phyloP scores from a whole-genome alignment of 176 grass and related monocot genomes.

The Aegilops tauschii region DNA sequence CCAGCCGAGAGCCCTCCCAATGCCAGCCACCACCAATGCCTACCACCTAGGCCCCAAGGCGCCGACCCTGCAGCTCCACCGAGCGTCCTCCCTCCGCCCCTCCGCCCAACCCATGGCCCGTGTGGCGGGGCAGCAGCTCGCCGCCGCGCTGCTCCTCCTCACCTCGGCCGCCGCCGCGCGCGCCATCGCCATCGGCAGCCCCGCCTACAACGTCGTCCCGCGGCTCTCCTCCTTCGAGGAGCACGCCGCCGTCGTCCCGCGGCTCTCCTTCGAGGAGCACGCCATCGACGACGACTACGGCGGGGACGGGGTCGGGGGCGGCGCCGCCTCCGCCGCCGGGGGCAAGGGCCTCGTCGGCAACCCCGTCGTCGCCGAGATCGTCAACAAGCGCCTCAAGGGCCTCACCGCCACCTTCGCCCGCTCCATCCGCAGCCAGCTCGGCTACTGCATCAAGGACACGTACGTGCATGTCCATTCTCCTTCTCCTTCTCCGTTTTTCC shows the following conservation, averaged over 20 bases:
- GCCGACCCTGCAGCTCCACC: neutral
- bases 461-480: neutral
- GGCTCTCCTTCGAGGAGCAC: slow-evolving; percentile 20
- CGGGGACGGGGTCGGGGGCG: slow-evolving; percentile 14
- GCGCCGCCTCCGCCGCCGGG: neutral
- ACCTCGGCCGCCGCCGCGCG: slow-evolving; percentile 1
- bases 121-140: slow-evolving; percentile 31
- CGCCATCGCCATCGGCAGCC: neutral
- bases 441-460: slow-evolving; percentile 88
- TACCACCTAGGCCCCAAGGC: neutral
- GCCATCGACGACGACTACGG: slow-evolving; percentile 1
- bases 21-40: neutral
- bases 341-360: slow-evolving; percentile 29
- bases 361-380: slow-evolving; percentile 49
- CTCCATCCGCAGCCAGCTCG: slow-evolving; percentile 43
- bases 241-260: neutral
- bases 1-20: neutral
- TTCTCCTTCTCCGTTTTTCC: neutral
- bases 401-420: slow-evolving; percentile 55
- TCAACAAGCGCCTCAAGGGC: slow-evolving; percentile 53
- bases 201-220: neutral
- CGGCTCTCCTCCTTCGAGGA: slow-evolving; percentile 20
- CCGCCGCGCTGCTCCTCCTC: slow-evolving; percentile 18
- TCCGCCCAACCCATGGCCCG: slow-evolving; percentile 21
- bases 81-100: neutral